Conservation (phyloP, 257 asterid genomes). For the Fraxinus pennsylvanica region DNA sequence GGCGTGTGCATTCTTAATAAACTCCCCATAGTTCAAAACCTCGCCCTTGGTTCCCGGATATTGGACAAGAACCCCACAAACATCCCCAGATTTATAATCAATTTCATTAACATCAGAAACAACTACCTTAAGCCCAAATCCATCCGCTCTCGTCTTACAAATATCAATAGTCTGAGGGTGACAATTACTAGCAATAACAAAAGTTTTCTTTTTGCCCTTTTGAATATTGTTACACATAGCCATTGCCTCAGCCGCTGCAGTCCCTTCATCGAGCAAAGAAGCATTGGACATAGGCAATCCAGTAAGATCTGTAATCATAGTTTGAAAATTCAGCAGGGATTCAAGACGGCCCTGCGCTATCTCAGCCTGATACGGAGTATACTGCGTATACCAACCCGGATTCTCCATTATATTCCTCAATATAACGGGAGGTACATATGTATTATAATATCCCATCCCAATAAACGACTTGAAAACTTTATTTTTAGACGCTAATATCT, state of each 20-base stretch:
- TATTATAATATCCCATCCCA: slow-evolving; percentile 93
- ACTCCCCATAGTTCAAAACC: slow-evolving; percentile 75
- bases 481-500: slow-evolving; percentile 66
- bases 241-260: slow-evolving; percentile 99
- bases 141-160: slow-evolving; percentile 89
- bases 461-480: slow-evolving; percentile 75
- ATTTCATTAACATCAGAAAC: slow-evolving; percentile 71
- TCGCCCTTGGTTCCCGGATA: slow-evolving; percentile 99
- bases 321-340: slow-evolving; percentile 81
- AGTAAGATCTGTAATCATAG: slow-evolving; percentile 85
- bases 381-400: slow-evolving; percentile 99
- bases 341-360: slow-evolving; percentile 94
- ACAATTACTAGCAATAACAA: slow-evolving; percentile 83
- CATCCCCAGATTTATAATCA: slow-evolving; percentile 77
- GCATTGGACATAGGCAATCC: slow-evolving; percentile 97
- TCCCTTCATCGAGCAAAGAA: slow-evolving; percentile 88
- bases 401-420: slow-evolving; percentile 86
- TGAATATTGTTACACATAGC: slow-evolving; percentile 93
- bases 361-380: slow-evolving; percentile 98
- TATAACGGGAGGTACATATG: slow-evolving; percentile 88
- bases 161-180: slow-evolving; percentile 94
- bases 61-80: slow-evolving; percentile 92
- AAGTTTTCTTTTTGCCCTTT: slow-evolving; percentile 89
- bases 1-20: slow-evolving; percentile 86
- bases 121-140: slow-evolving; percentile 78